Base-by-base conservation (phyloP, 2,329 filamentous ascomycete genomes). In the Fusarium sp. region DNA sequence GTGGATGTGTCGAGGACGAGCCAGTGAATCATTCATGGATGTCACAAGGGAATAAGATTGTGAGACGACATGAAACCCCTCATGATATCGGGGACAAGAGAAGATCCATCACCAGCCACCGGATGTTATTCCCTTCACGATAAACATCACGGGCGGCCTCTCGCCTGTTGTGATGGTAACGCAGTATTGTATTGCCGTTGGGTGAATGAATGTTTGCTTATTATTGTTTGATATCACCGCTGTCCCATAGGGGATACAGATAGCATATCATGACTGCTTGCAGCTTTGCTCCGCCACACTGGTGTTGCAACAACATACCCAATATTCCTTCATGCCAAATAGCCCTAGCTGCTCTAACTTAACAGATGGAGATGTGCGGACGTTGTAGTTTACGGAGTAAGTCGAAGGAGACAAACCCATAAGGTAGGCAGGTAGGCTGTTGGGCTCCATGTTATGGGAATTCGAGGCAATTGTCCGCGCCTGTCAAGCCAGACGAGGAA, bases 31-130 rank as follows among this genome's bases (percentile, higher is more conserved):
- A 70, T 55, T 60, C 63, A 30, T 60, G 26, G 39, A 61, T 67
- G 57, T 66, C 70, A 73, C 57, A 67, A 71, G 62, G 36, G 35
- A 67, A 47, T 39, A 56, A 51, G 42, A 59, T 50, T 58, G 50
- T 65, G 71, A 74, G 58, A 72, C 67, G 63, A 65, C 35, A 61
- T 69, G 71, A 71, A 59, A 73, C 58, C 57, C 50, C 44, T 61
- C 57, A 45, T 61, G 67, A 60, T 68, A 24, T 24, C 45, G 45
- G 41, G 38, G 61, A 47, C 32, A 5, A 36, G 35, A 35, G 26
- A 26, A 26, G 51, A 35, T 51, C 53, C 57, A 60, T 60, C 41
- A 35, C 51, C 60, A 36, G 41, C 62, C 70, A 73, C 70, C 39
- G 28, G 26, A 24, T 18, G 36, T 39, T n/a, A 39, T 36, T 18